Base-by-base conservation (phyloP, 2,329 filamentous ascomycete species). In the Blastomyces silverae region DNA sequence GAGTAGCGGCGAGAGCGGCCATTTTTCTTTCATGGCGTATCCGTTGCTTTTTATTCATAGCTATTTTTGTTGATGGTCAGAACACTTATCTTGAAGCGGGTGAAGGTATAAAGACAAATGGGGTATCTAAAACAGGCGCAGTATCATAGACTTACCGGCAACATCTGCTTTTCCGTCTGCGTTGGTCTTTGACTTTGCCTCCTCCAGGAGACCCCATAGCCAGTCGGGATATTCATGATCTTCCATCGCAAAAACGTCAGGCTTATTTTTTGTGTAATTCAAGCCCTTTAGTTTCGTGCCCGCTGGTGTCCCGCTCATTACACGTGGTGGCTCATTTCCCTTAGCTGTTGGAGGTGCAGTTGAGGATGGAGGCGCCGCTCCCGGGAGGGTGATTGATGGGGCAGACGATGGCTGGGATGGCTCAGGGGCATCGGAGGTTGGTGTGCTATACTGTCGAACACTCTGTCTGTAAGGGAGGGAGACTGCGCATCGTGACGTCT, bases 211-310 rank as follows among this genome's bases (percentile, higher is more conserved):
- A 4, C 68, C 72, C 79, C 79, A 81, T 63, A 81, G 67, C 79
- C 79, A 81, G 17, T 79, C 76, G 17, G 79, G 79, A 67, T 81
- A 81, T 67, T 81, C 79, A 53, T 74, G 72, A 67, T 81, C 79
- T 64, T 81, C 79, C 70, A 76, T 66, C 15, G 79, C 79, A 61
- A 79, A 63, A 31, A 80, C 67, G 48, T 79, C 76, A 7, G 78
- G 75, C 66, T 80, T 78, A 69, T 79, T 79, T 70, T 81, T 81
- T 64, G 78, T 75, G 69, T 81, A 81, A 65, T 79, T 79, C 56
- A 81, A 71, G 15, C 78, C 78, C 31, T 72, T 72, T 66, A 81
- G 62, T 65, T 72, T 74, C 5, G 75, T 76, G 13, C 79, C 79
- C 7, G 76, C 75, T 0, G 72, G 66, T 37, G 78, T 76, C 63